Conservation (phyloP, 2,329 filamentous ascomycete species). For the Epichloe sibirici region DNA sequence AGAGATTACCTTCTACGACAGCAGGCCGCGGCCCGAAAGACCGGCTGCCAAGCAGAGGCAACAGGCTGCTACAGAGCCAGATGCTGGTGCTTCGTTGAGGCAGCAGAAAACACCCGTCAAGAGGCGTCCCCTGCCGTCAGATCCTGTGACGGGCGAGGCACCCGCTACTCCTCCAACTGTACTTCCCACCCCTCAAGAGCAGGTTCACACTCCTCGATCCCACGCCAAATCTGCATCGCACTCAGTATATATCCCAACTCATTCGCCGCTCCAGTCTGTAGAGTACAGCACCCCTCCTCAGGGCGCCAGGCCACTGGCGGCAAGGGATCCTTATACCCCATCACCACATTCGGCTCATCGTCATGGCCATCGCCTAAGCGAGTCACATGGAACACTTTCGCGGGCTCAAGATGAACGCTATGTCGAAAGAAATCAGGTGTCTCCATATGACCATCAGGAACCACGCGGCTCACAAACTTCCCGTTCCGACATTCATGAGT, state of each 20-base stretch:
- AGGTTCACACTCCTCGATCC: constrained; percentile 35
- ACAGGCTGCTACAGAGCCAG: constrained; percentile 23
- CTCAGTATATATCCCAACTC: constrained; percentile 31
- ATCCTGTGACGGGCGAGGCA: constrained; percentile 52
- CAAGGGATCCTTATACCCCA: constrained; percentile 23
- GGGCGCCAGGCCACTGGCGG: constrained; percentile 9
- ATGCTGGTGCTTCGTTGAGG: constrained; percentile 27
- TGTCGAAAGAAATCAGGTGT: constrained; percentile 17
- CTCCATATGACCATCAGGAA: constrained; percentile 27
- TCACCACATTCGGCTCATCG: constrained; percentile 18
- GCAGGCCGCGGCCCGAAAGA: constrained; percentile 69
- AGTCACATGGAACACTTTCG: constrained; percentile 24
- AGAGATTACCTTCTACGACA: constrained; percentile 94
- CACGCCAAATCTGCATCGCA: constrained; percentile 30
- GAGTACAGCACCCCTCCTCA: constrained; percentile 35
- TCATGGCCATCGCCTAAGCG: constrained; percentile 21
- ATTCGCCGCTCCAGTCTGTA: constrained; percentile 39
- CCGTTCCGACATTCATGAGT: constrained; percentile 21
- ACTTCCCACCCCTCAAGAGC: constrained; percentile 19
- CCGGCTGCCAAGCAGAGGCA: constrained; percentile 41
- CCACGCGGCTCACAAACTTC: constrained; percentile 22
- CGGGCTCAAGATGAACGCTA: constrained; percentile 25
- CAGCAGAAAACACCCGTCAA: constrained; percentile 55
- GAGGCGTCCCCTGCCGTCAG: constrained; percentile 70
- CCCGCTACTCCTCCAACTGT: constrained; percentile 17